A percentile compares a stretch with the other conserved stretches of the same genome.
Evolutionary conservation across 225 moss, liverwort and hornwort genomes (phyloP).

Genomic region (Ulota crispa): DNA sequence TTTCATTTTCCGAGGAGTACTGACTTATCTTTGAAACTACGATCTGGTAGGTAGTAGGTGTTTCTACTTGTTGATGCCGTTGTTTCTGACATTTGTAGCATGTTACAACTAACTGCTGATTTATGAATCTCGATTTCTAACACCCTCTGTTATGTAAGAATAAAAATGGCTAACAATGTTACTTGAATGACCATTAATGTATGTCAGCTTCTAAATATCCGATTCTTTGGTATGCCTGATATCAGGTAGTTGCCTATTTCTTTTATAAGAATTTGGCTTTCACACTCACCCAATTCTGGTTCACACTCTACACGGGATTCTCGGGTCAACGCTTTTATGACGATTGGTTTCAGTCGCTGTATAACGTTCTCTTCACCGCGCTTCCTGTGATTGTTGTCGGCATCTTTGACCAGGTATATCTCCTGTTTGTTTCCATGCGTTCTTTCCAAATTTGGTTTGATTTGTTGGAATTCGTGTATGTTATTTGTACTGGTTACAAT

Average conservation of each 20-base stretch:
- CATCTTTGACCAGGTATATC: constrained; percentile 76
- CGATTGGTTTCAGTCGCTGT: constrained; percentile 95
- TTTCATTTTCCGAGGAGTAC: neutral
- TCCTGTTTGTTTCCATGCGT: constrained; percentile 1
- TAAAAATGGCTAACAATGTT: neutral
- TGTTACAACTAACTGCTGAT: neutral
- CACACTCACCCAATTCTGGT: constrained; percentile 93
- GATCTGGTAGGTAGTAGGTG: neutral
- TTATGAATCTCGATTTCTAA: neutral
- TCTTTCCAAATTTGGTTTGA: neutral
- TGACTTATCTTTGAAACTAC: neutral
- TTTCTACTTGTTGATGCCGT: neutral
- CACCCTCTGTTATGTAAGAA: neutral
- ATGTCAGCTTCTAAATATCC: constrained; percentile 1
- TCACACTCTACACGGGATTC: constrained; percentile 85
- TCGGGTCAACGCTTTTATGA: constrained; percentile 94
- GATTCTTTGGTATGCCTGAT: constrained; percentile 25
- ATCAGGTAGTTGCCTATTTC: constrained; percentile 87
- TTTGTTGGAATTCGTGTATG: neutral
- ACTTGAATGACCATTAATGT: neutral
- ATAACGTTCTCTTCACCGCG: constrained; percentile 91
- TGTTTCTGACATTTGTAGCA: neutral
- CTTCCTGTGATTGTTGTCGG: constrained; percentile 93
- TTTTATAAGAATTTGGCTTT: constrained; percentile 96
- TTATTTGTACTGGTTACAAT: neutral